A percentile compares a stretch with the other conserved stretches of the same genome.
phyloP scores from a whole-genome alignment of 768 basidiomycete genomes.

The Suillus occidentalis region DNA sequence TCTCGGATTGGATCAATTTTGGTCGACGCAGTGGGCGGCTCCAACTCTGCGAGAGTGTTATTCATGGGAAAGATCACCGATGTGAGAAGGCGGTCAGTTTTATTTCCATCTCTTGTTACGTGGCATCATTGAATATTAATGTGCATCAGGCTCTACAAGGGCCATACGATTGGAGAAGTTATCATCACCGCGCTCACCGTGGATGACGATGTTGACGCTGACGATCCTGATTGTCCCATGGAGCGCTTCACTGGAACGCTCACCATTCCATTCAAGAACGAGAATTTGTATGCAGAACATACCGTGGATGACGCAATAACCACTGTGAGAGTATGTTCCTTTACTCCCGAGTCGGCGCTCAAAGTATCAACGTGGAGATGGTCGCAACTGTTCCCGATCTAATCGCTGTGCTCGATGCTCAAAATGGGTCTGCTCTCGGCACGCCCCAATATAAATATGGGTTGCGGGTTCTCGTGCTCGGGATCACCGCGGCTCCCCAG shows the following conservation, averaged over 20 bases:
- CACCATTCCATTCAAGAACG: conserved; percentile 62
- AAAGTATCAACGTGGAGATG: conserved; percentile 33
- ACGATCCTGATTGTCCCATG: conserved; percentile 19
- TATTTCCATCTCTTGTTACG: background rate
- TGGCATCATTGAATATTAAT: background rate
- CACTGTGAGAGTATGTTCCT: conserved; percentile 15
- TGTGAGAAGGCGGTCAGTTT: conserved; percentile 37
- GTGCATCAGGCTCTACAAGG: conserved; percentile 30
- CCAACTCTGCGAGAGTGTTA: conserved; percentile 38
- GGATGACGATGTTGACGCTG: conserved; percentile 29
- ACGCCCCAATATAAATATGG: conserved; percentile 65
- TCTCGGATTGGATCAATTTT: conserved; percentile 35
- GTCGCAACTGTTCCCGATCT: conserved; percentile 64
- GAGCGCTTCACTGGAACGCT: conserved; percentile 34
- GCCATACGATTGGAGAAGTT: conserved; percentile 41
- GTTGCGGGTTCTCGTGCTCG: conserved; percentile 54
- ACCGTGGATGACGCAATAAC: conserved; percentile 29
- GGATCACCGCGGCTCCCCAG: conserved; percentile 49
- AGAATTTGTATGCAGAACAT: conserved; percentile 53
- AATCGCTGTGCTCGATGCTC: conserved; percentile 62
- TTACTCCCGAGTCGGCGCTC: background rate
- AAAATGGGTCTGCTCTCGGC: conserved; percentile 59
- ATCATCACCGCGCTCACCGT: conserved; percentile 28
- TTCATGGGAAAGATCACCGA: conserved; percentile 64
- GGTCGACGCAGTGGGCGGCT: conserved; percentile 37